These are phyloP conservation scores for Kodamaea suecica DNA, from an alignment of 1,139 yeast genomes.

Conservation along the genomic window DNA sequence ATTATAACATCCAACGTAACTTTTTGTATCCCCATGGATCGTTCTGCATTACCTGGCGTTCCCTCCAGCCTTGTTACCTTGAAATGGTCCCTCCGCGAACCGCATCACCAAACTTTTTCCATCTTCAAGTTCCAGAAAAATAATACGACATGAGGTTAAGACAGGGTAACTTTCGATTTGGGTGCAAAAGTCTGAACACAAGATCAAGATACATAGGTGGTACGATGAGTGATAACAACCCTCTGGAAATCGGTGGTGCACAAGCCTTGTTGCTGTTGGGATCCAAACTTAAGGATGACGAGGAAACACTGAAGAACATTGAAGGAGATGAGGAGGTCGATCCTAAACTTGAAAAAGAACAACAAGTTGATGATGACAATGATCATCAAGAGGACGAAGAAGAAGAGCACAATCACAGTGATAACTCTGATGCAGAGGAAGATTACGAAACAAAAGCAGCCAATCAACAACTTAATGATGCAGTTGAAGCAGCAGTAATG, in stretches of 20 bases:
- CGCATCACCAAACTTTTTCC: too few relatives aligned
- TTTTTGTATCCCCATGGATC: too few relatives aligned
- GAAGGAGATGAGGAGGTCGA: conserved; percentile 1
- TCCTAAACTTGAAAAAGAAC: conserved; percentile 1
- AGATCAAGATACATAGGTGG: too few relatives aligned
- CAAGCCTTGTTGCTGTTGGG: conserved; percentile 46
- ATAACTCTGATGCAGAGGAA: conserved; percentile 12
- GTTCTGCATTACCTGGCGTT: too few relatives aligned
- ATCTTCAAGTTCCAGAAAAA: too few relatives aligned
- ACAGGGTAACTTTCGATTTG: too few relatives aligned
- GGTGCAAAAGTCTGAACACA: too few relatives aligned
- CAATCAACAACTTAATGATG: conserved; percentile 46
- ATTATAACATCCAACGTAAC: too few relatives aligned
- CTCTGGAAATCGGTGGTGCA: conserved; percentile 46
- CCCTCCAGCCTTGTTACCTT: too few relatives aligned
- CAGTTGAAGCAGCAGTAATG: conserved; percentile 75
- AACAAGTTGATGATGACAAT: conserved; percentile 8
- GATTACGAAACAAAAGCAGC: conserved; percentile 28
- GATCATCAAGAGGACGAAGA: conserved; percentile 3
- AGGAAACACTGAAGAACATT: too few relatives aligned
- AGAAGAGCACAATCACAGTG: conserved; percentile 10
- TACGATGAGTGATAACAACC: conserved; percentile 19
- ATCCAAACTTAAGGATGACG: conserved; percentile 26
- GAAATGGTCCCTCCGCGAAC: too few relatives aligned
- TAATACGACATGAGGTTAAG: too few relatives aligned